Conservation (phyloP, 2,329 filamentous ascomycete genomes). For the Ascochyta koolunga region DNA sequence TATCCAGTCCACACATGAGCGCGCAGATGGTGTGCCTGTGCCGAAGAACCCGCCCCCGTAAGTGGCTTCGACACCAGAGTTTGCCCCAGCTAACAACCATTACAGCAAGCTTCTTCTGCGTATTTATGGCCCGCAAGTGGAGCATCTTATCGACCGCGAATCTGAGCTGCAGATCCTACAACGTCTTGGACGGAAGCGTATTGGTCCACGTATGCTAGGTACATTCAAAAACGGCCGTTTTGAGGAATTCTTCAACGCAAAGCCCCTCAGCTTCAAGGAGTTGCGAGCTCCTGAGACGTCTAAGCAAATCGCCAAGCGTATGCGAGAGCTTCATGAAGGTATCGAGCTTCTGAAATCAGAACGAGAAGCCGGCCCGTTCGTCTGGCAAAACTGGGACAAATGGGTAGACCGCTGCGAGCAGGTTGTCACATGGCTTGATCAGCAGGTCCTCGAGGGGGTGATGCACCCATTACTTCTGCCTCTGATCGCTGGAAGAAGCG, state of each 20-base stretch:
- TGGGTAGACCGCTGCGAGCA: constrained; percentile 76
- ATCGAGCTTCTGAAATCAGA: constrained; percentile 84
- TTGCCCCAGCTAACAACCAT: constrained; percentile 14
- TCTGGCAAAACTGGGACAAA: constrained; percentile 94
- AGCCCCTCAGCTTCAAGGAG: constrained; percentile 76
- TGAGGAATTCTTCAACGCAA: constrained; percentile 89
- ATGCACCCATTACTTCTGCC: constrained; percentile 45
- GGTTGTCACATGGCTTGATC: constrained; percentile 64
- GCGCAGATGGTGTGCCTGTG: constrained; percentile 42
- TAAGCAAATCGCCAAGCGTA: constrained; percentile 93
- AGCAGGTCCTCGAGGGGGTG: constrained; percentile 59
- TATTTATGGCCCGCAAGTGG: constrained; percentile 93
- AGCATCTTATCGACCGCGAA: constrained; percentile 93
- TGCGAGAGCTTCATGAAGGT: constrained; percentile 94
- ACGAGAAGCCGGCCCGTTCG: constrained; percentile 75
- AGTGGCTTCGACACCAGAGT: constrained; percentile 33
- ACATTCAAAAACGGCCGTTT: constrained; percentile 96
- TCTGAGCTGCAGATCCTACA: constrained; percentile 85
- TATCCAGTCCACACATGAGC: constrained; percentile 53
- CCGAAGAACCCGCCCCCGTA: constrained; percentile 60
- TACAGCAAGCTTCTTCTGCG: constrained; percentile 80
- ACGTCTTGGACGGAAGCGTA: constrained; percentile 86
- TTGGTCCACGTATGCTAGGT: constrained; percentile 87
- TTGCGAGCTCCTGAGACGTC: constrained; percentile 82
- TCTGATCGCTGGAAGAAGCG: constrained; percentile 67